Percentiles rank a stretch among this genome's conserved stretches.
Evolutionary conservation across 208 protist genomes (phyloP).

Genomic region (Leishmania lainsoni): DNA sequence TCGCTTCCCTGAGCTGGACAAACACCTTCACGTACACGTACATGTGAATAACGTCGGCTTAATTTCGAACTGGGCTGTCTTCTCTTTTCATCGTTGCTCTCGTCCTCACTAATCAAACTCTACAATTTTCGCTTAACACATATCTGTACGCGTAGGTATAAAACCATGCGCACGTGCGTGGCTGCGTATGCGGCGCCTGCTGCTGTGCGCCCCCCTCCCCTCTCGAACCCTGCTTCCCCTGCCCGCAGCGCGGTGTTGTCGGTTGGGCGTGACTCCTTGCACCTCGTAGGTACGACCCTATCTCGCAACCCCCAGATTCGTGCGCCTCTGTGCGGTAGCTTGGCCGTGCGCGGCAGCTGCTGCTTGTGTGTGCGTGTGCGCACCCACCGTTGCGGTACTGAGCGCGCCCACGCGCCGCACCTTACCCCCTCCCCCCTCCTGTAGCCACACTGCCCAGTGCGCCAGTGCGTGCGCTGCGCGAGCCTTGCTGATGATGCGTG

Average conservation of each 20-base stretch:
- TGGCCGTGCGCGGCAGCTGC: not conserved
- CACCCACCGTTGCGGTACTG: too few species aligned
- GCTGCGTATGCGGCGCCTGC: not conserved
- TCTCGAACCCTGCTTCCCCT: not conserved
- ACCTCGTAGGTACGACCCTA: constrained; percentile 32
- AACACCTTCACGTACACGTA: too few species aligned
- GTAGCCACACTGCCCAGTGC: not conserved
- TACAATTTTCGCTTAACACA: too few species aligned
- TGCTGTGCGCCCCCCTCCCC: not conserved
- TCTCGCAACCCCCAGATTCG: constrained; percentile 49
- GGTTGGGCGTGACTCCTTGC: constrained; percentile 37
- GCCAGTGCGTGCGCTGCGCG: not conserved
- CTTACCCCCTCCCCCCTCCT: not conserved
- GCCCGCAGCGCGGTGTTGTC: constrained; percentile 39
- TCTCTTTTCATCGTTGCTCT: too few species aligned
- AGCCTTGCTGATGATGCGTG: constrained; percentile 43
- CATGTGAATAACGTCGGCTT: too few species aligned
- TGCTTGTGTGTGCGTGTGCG: not conserved
- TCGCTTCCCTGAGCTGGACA: too few species aligned
- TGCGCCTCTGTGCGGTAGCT: constrained; percentile 1
- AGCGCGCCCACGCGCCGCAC: not conserved
- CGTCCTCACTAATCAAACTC: too few species aligned
- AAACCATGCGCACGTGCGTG: too few species aligned
- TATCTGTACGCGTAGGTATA: too few species aligned
- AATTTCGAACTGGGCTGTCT: too few species aligned